A percentile compares a stretch with the other conserved stretches of the same genome.
Evolutionary conservation across 257 asterid species (phyloP).

Genomic region (Nicotiana sylvestris): DNA sequence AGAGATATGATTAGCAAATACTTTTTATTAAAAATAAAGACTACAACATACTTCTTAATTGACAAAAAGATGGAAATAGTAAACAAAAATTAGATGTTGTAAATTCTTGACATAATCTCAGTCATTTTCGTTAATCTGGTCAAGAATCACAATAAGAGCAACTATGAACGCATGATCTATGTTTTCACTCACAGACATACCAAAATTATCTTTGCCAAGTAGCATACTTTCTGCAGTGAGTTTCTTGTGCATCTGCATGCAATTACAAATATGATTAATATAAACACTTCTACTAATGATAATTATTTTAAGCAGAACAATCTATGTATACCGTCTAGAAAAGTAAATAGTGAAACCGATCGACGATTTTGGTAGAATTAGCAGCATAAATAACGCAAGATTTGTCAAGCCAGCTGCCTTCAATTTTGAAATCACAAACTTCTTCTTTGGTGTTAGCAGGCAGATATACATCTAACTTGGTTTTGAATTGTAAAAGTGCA

Average conservation of each 20-base stretch:
- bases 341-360: not conserved
- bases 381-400: slow-evolving; percentile 39
- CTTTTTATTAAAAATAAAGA: not conserved
- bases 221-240: slow-evolving; percentile 46
- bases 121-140: slow-evolving; percentile 65
- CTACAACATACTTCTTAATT: too few relatives aligned
- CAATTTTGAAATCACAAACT: slow-evolving; percentile 30
- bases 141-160: slow-evolving; percentile 67
- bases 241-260: slow-evolving; percentile 67
- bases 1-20: not conserved
- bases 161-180: slow-evolving; percentile 81
- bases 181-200: slow-evolving; percentile 68
- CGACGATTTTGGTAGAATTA: slow-evolving; percentile 40
- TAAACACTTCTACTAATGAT: not conserved
- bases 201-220: slow-evolving; percentile 66
- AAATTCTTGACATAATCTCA: not conserved
- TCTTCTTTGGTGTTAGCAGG: slow-evolving; percentile 29
- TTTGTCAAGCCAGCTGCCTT: slow-evolving; percentile 32
- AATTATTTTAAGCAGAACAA: not conserved
- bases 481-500: slow-evolving; percentile 25
- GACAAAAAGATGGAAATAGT: not conserved
- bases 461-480: slow-evolving; percentile 32
- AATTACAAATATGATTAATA: not conserved
- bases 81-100: not conserved
- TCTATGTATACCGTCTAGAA: not conserved